Percentiles rank a stretch among this genome's conserved stretches.
Conservation (phyloP, 805 yeast species). For the Yamadazyma sp. region DNA sequence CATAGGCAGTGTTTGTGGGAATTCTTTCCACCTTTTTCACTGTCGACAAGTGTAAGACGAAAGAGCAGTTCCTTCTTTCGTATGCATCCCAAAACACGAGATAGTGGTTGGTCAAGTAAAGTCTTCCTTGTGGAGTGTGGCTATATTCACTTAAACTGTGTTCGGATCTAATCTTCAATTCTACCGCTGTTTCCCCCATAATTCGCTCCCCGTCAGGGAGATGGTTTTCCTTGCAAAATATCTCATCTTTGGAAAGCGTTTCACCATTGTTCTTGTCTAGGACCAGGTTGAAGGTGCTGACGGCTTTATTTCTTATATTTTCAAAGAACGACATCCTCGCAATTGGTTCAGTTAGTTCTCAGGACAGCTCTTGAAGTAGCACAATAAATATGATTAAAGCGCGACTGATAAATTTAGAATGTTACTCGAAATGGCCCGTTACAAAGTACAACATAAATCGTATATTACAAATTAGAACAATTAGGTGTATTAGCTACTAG, state of each 20-base stretch:
- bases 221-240: constrained; percentile 62
- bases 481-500: too few relatives aligned
- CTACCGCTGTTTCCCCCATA: constrained; percentile 67
- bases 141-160: constrained; percentile 14
- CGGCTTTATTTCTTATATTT: constrained; percentile 46
- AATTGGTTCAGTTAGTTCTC: not conserved
- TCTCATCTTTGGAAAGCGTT: constrained; percentile 65
- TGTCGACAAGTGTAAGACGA: constrained; percentile 72
- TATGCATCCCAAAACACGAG: constrained; percentile 71
- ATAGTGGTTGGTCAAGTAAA: constrained; percentile 75
- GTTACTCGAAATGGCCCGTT: too few relatives aligned
- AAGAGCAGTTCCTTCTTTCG: constrained; percentile 65
- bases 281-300: constrained; percentile 44
- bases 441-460: too few relatives aligned
- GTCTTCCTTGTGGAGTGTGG: constrained; percentile 52
- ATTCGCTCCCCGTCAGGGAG: constrained; percentile 73
- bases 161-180: constrained; percentile 37
- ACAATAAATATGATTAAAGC: too few relatives aligned
- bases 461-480: too few relatives aligned
- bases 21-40: constrained; percentile 83
- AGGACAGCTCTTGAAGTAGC: not conserved
- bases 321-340: constrained; percentile 51
- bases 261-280: constrained; percentile 41
- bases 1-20: constrained; percentile 70
- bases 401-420: too few relatives aligned